These are phyloP conservation scores for Suillus spraguei DNA, from an alignment of 768 basidiomycete genomes.

Conservation along the genomic window DNA sequence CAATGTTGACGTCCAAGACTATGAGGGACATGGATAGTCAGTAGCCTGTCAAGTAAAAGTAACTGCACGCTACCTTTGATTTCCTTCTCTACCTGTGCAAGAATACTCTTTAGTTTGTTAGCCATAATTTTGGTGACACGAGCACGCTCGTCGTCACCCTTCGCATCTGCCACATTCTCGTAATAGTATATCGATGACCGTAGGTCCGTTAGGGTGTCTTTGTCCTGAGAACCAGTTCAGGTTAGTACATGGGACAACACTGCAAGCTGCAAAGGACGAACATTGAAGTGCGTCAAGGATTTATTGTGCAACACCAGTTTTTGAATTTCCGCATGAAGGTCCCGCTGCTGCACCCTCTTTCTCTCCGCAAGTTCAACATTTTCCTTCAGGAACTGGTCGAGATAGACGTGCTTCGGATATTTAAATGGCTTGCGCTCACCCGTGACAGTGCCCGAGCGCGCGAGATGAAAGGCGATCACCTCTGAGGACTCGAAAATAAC, in stretches of 20 bases:
- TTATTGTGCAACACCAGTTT: slow-evolving; percentile 48
- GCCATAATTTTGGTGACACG: slow-evolving; percentile 45
- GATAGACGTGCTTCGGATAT: slow-evolving; percentile 67
- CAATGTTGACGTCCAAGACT: slow-evolving; percentile 59
- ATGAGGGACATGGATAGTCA: neutral
- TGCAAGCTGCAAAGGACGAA: slow-evolving; percentile 34
- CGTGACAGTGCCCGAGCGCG: slow-evolving; percentile 29
- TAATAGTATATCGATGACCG: slow-evolving; percentile 69
- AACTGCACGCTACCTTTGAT: slow-evolving; percentile 46
- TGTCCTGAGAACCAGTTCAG: slow-evolving; percentile 42
- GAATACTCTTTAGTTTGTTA: slow-evolving; percentile 51
- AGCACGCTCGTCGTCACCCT: slow-evolving; percentile 49
- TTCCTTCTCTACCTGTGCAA: slow-evolving; percentile 54
- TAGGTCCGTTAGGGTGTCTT: slow-evolving; percentile 65
- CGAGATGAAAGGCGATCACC: slow-evolving; percentile 59
- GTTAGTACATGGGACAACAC: slow-evolving; percentile 3
- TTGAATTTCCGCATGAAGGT: slow-evolving; percentile 51
- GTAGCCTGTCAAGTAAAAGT: neutral
- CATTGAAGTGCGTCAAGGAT: slow-evolving; percentile 55
- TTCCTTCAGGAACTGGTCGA: slow-evolving; percentile 70
- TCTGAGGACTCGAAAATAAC: slow-evolving; percentile 67
- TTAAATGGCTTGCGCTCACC: slow-evolving; percentile 42
- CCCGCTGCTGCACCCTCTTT: slow-evolving; percentile 37
- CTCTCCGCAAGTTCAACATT: slow-evolving; percentile 49
- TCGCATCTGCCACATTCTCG: slow-evolving; percentile 60